phyloP scores from a whole-genome alignment of 805 yeast genomes.

The Ogataea pignaliae region DNA sequence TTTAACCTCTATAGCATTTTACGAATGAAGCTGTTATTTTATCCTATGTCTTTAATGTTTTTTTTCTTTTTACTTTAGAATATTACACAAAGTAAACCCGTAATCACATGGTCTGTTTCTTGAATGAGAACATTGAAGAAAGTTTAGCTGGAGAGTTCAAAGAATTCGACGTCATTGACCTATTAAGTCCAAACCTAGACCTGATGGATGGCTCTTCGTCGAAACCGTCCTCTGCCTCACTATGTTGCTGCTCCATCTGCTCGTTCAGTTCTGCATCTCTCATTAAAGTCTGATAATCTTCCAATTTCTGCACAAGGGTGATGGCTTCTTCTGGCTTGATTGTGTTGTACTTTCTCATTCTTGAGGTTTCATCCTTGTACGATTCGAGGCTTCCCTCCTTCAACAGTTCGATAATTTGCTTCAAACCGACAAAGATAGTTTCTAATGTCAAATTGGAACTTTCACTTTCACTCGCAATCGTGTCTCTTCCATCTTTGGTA shows the following conservation, averaged over 20 bases:
- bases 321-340: slow-evolving; percentile 71
- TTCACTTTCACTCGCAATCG: slow-evolving; percentile 11
- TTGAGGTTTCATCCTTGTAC: slow-evolving; percentile 49
- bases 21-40: not conserved
- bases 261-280: slow-evolving; percentile 7
- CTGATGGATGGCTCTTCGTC: slow-evolving; percentile 13
- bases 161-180: slow-evolving; percentile 10
- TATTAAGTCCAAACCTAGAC: slow-evolving; percentile 2
- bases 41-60: not conserved
- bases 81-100: too few species aligned
- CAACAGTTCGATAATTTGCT: slow-evolving; percentile 74
- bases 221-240: not conserved
- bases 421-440: slow-evolving; percentile 71
- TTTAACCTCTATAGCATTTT: too few species aligned
- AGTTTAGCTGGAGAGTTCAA: slow-evolving; percentile 15
- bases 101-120: not conserved
- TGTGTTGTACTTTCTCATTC: slow-evolving; percentile 68
- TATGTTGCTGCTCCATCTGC: not conserved
- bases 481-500: slow-evolving; percentile 14
- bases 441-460: slow-evolving; percentile 45
- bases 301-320: slow-evolving; percentile 52
- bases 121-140: slow-evolving; percentile 19
- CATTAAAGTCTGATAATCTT: slow-evolving; percentile 23
- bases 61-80: slow-evolving; percentile 3
- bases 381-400: slow-evolving; percentile 60